A percentile compares a stretch with the other conserved stretches of the same genome.
Evolutionary conservation across 73 alveolate species (phyloP).

Genomic region (Tetrahymena thermophila): DNA sequence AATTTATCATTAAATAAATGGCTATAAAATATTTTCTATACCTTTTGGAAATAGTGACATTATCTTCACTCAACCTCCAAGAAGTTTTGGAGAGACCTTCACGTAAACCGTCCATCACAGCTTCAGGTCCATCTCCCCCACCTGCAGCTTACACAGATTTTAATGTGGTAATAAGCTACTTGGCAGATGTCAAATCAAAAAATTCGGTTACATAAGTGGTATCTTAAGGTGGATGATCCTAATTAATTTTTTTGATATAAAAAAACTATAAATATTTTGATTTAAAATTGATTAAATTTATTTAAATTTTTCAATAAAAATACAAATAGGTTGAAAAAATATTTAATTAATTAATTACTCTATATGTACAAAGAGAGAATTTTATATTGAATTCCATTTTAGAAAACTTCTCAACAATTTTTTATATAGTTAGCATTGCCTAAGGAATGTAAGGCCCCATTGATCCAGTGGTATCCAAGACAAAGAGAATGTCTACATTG

Average conservation of each 20-base stretch:
- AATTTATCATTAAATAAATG: not conserved
- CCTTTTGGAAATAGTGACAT: constrained; percentile 20
- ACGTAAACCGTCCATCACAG: constrained; percentile 81
- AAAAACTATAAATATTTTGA: constrained; percentile 31
- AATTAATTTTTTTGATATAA: too few relatives aligned
- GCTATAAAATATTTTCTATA: not conserved
- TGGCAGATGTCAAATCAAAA: constrained; percentile 60
- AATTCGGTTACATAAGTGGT: constrained; percentile 62
- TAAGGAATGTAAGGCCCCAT: constrained; percentile 68
- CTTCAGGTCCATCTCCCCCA: constrained; percentile 90
- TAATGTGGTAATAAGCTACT: constrained; percentile 50
- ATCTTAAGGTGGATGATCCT: constrained; percentile 86
- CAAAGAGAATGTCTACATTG: constrained; percentile 70
- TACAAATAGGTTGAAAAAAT: not conserved
- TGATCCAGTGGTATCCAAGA: constrained; percentile 80
- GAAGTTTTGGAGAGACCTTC: constrained; percentile 59
- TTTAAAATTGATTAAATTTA: not conserved
- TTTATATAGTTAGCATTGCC: constrained; percentile 49
- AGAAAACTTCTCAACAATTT: constrained; percentile 27
- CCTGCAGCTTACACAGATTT: constrained; percentile 39
- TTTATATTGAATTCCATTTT: not conserved
- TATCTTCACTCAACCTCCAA: constrained; percentile 66
- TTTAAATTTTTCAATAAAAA: too few relatives aligned
- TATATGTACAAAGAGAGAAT: not conserved
- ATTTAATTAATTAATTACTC: not conserved